These are phyloP conservation scores for Exutisphaerella laricina DNA, from an alignment of 2,329 filamentous ascomycete species.

Conservation along the genomic window DNA sequence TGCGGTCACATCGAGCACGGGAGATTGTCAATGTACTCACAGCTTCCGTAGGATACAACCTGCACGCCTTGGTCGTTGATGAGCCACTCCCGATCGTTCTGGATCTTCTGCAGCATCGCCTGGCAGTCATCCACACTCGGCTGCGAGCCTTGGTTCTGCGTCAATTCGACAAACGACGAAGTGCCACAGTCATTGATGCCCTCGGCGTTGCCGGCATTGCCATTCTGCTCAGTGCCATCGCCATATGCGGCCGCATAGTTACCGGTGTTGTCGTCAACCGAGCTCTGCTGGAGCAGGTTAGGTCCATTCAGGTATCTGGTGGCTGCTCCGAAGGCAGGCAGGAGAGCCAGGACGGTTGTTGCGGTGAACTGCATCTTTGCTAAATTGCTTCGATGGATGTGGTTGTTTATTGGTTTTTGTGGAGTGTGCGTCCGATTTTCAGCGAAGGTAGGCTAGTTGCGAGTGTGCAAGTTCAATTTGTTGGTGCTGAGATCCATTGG, in stretches of 20 bases:
- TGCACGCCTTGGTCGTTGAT: neutral
- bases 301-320: neutral
- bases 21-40: too few relatives aligned
- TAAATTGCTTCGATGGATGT: too few relatives aligned
- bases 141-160: neutral
- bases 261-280: neutral
- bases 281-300: neutral
- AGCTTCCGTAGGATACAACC: conserved; percentile 4
- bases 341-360: conserved; percentile 3
- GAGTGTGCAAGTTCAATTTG: too few relatives aligned
- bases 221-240: neutral
- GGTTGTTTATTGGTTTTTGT: too few relatives aligned
- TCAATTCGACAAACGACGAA: conserved; percentile 9
- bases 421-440: too few relatives aligned
- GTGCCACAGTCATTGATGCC: conserved; percentile 14
- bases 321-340: conserved; percentile 2
- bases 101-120: conserved; percentile 4
- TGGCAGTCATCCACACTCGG: conserved; percentile 7
- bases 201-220: conserved; percentile 7
- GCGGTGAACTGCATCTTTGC: conserved; percentile 5
- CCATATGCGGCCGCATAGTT: neutral
- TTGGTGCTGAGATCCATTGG: too few relatives aligned
- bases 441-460: too few relatives aligned
- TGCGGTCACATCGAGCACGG: too few relatives aligned
- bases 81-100: conserved; percentile 9